Evolutionary conservation across 768 basidiomycete species (phyloP).

Genomic region (Udeniomyces megalosporus): DNA sequence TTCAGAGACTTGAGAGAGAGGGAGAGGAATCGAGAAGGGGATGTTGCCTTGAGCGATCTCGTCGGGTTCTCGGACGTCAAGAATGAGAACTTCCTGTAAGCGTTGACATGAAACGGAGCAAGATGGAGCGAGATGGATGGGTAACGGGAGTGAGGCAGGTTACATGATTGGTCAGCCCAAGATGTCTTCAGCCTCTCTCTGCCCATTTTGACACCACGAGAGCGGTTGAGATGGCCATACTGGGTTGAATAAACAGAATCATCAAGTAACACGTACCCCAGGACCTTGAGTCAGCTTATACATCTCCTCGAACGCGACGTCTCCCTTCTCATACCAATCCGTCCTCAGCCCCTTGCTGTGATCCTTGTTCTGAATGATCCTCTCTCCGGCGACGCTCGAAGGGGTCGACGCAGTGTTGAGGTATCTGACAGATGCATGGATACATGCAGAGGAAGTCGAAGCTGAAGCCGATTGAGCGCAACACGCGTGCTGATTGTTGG

Average conservation of each 20-base stretch:
- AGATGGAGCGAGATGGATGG: neutral
- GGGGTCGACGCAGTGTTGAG: neutral
- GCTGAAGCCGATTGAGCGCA: neutral
- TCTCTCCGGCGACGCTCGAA: neutral
- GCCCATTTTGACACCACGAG: no score
- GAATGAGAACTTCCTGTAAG: slow-evolving; percentile 9
- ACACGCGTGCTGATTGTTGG: neutral
- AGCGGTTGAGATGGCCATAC: no score
- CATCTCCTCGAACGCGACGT: slow-evolving; percentile 7
- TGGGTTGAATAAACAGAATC: no score
- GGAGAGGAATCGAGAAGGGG: slow-evolving; percentile 12
- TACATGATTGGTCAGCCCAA: neutral
- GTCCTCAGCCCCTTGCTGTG: neutral
- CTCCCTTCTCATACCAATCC: slow-evolving; percentile 10
- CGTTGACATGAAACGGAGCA: no score
- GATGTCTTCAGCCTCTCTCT: no score
- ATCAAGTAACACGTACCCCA: neutral
- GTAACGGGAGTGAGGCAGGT: neutral
- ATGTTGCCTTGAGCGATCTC: slow-evolving; percentile 15
- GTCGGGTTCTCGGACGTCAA: slow-evolving; percentile 11
- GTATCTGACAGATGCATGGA: neutral
- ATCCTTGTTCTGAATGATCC: no score
- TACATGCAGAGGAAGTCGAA: neutral
- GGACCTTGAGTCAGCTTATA: neutral
- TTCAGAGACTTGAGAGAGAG: slow-evolving; percentile 3